Evolutionary conservation across 1,139 yeast genomes (phyloP).

Genomic region (Taphrina flavorubra): DNA sequence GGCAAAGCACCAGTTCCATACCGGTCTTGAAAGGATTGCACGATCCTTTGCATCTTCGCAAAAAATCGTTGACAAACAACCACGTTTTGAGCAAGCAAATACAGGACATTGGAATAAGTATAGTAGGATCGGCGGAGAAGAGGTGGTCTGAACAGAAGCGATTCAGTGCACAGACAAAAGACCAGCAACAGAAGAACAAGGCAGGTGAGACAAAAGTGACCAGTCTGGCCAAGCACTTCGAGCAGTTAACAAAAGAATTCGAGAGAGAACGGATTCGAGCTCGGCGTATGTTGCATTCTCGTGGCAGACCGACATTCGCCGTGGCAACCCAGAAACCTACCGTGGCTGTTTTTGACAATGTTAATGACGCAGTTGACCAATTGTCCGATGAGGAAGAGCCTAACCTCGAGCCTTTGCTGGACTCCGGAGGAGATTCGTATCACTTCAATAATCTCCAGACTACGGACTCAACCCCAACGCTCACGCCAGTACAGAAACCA

Average conservation of each 20-base stretch:
- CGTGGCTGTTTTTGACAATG: conserved; percentile 88
- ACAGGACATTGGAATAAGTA: conserved; percentile 35
- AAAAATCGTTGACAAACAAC: conserved; percentile 25
- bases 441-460: conserved; percentile 30
- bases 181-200: conserved; percentile 47
- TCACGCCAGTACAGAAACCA: conserved; percentile 9
- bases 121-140: conserved; percentile 37
- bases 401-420: conserved; percentile 39
- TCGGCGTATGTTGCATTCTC: conserved; percentile 64
- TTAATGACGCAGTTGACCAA: conserved; percentile 77
- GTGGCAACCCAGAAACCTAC: conserved; percentile 81
- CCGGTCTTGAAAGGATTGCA: conserved; percentile 11
- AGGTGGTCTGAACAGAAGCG: conserved; percentile 40
- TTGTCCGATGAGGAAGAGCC: conserved; percentile 52
- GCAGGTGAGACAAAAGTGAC: conserved; percentile 51
- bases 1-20: conserved; percentile 9
- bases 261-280: conserved; percentile 85
- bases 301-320: conserved; percentile 74
- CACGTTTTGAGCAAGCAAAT: conserved; percentile 39
- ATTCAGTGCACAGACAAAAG: conserved; percentile 48
- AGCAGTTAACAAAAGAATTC: conserved; percentile 81
- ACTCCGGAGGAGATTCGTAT: conserved; percentile 24
- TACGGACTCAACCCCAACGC: conserved; percentile 24
- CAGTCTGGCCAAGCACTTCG: conserved; percentile 64
- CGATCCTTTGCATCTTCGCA: conserved; percentile 26